Evolutionary conservation across 345 rosid genomes (phyloP).

Genomic region (Hypericum perforatum): DNA sequence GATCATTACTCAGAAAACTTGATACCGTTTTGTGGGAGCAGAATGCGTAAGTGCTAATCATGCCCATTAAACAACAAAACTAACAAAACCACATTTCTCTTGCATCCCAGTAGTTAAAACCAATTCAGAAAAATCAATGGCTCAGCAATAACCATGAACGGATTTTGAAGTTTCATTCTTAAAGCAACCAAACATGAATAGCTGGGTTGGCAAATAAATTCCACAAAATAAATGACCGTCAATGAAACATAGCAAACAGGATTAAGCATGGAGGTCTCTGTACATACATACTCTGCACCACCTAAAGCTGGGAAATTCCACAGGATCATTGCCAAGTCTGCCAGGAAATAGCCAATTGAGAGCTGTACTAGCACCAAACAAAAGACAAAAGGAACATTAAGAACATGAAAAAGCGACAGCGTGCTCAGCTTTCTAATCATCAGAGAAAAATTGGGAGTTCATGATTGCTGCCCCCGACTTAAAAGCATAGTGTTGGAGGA

Average conservation of each 20-base stretch:
- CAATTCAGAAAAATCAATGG: neutral
- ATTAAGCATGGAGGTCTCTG: neutral
- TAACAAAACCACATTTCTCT: too few species aligned
- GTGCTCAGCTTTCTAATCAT: too few species aligned
- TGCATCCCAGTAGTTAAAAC: too few species aligned
- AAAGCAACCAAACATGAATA: neutral
- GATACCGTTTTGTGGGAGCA: too few species aligned
- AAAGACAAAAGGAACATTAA: neutral
- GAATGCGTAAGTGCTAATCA: too few species aligned
- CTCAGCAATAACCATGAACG: too few species aligned
- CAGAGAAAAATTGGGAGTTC: too few species aligned
- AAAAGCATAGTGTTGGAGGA: too few species aligned
- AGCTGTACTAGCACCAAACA: constrained; percentile 27
- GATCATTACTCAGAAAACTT: neutral
- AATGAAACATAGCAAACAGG: neutral
- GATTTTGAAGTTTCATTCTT: too few species aligned
- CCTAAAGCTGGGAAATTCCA: constrained; percentile 73
- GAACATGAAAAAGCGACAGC: too few species aligned
- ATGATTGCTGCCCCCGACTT: too few species aligned
- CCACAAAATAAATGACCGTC: neutral
- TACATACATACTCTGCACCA: constrained; percentile 73
- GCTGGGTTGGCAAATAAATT: neutral
- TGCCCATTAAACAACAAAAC: too few species aligned
- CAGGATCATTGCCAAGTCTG: constrained; percentile 66
- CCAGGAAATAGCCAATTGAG: constrained; percentile 70